Conservation (phyloP, 805 yeast genomes). For the Millerago galiae region DNA sequence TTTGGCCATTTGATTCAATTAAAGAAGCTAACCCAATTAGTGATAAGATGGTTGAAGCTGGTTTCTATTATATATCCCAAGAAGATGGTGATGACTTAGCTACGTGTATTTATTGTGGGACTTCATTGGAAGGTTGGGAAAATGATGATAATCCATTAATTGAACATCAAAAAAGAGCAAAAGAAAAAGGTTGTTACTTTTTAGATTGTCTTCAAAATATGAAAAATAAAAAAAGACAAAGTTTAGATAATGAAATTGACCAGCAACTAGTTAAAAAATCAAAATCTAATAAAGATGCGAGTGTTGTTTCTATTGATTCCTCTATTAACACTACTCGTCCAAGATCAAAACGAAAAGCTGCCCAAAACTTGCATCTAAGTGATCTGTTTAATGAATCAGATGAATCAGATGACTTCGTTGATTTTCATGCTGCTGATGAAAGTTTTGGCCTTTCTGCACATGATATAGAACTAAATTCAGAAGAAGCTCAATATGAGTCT, state of each 20-base stretch:
- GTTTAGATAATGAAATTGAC: not conserved
- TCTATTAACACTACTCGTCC: not conserved
- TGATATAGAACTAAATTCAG: conserved; percentile 13
- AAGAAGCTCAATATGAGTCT: conserved; percentile 12
- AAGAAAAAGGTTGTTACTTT: conserved; percentile 33
- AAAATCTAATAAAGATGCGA: not conserved
- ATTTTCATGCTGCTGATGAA: conserved; percentile 10
- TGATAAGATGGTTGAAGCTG: conserved; percentile 46
- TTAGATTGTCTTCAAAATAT: conserved; percentile 3
- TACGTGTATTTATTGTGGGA: conserved; percentile 58
- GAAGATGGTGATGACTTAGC: conserved; percentile 46
- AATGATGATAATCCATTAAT: conserved; percentile 51
- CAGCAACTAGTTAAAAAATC: not conserved
- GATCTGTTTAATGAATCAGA: not conserved
- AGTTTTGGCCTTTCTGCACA: conserved; percentile 21
- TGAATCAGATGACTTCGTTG: not conserved
- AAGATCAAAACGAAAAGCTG: conserved; percentile 3
- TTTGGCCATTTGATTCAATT: conserved; percentile 43
- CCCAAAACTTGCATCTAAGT: conserved; percentile 2
- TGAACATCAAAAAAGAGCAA: conserved; percentile 46
- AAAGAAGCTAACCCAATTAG: conserved; percentile 34
- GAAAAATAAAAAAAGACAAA: conserved; percentile 1
- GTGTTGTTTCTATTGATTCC: not conserved
- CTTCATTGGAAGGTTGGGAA: conserved; percentile 69
- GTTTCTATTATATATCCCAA: conserved; percentile 54